Base-by-base conservation (phyloP, 345 rosid genomes). In the Dovyalis caffra region DNA sequence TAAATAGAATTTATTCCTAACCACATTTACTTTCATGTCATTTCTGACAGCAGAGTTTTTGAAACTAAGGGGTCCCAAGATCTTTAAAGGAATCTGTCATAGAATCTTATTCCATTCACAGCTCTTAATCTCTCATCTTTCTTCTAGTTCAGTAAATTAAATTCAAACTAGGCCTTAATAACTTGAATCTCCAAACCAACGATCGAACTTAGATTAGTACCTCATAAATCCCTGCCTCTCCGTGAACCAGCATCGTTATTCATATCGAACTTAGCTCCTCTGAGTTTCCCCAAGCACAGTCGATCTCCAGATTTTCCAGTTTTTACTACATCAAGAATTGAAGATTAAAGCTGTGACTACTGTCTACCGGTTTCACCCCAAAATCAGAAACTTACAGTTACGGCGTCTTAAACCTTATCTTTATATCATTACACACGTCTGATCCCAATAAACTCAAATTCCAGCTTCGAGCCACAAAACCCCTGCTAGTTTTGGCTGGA, bases 371-470 rank as follows among this genome's bases (percentile, higher is more conserved):
- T 33, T 20, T 11, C 45, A 20, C 35, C 10, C 57, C 60, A 29
- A 68, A 29, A 26, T 40, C 8, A 61, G 37, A 38, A 21, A 51
- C 58, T 21, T 51, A 51, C 10, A 51, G 58, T 21, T 21, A 51
- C 0, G 25, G 23, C 25, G 7, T 21, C 23, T 20, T 51, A 51
- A 51, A 2, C 58, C 1, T 21, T 51, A 25, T 7, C 23, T n/a
- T 21, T 51, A 51, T 51, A 51, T 11, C 58, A 51, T 51, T 21
- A 51, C 11, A 47, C 0, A 51, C 58, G 25, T 51, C 58, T 0
- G 58, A 51, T 51, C 58, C 68, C 69, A 75, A 21, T 6, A 3
- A 26, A 58, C 8, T 75, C 32, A 75, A 43, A 69, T 68, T 75
- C 73, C 43, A 60, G 4, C 20, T n/a, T 21, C 14, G 5, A 16